phyloP scores from a whole-genome alignment of 2,329 filamentous ascomycete species.

The Colletotrichum liaoningense region DNA sequence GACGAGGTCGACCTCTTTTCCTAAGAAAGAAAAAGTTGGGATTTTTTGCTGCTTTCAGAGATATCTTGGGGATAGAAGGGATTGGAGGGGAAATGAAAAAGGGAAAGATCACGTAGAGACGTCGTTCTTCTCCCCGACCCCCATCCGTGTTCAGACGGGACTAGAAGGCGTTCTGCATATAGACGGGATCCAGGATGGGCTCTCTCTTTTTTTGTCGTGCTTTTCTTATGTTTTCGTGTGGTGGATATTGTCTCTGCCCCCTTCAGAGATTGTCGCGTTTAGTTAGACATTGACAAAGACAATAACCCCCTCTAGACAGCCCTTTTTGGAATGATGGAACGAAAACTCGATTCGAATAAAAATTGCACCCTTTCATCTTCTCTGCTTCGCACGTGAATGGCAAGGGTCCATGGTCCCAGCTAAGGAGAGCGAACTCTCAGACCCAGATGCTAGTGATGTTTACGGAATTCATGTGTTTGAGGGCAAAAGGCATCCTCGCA shows the following conservation, averaged over 20 bases:
- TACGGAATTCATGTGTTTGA: not conserved
- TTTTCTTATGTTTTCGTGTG: not conserved
- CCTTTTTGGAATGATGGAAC: slow-evolving; percentile 25
- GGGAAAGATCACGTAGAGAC: not conserved
- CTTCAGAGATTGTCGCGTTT: not conserved
- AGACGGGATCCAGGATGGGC: slow-evolving; percentile 26
- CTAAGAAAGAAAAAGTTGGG: slow-evolving; percentile 4
- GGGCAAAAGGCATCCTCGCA: not conserved
- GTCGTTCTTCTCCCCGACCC: not conserved
- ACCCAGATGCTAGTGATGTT: no score
- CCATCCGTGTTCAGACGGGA: slow-evolving; percentile 5
- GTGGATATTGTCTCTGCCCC: not conserved
- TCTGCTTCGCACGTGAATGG: not conserved
- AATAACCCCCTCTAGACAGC: slow-evolving; percentile 16
- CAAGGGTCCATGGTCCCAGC: no score
- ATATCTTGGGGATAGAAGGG: slow-evolving; percentile 2
- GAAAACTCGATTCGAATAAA: not conserved
- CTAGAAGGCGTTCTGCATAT: slow-evolving; percentile 34
- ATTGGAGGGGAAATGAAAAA: no score
- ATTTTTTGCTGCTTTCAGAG: slow-evolving; percentile 7
- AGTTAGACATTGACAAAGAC: slow-evolving; percentile 11
- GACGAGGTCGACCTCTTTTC: not conserved
- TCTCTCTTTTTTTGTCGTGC: not conserved
- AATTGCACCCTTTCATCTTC: not conserved
- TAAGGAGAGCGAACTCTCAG: no score